Conservation (phyloP, 2,329 filamentous ascomycete genomes). For the Tolypocladium tropicale region DNA sequence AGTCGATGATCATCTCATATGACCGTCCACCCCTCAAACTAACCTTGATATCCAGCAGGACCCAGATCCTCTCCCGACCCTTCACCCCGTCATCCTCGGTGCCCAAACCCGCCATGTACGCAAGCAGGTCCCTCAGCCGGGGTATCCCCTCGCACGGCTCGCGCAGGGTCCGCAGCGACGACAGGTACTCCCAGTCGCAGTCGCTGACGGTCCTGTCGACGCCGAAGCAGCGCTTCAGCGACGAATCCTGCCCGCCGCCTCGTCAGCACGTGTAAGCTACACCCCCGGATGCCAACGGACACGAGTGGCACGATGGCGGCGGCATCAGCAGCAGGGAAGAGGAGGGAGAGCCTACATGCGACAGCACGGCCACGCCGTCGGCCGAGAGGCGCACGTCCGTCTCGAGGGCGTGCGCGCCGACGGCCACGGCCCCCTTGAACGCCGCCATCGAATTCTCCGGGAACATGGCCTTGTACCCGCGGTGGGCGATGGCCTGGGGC, state of each 20-base stretch:
- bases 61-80: conserved; percentile 29
- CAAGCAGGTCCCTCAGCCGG: conserved; percentile 61
- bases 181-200: conserved; percentile 65
- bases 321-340: background rate
- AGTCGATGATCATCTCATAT: background rate
- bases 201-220: conserved; percentile 61
- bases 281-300: too few species aligned
- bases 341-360: conserved; percentile 46
- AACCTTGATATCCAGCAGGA: conserved; percentile 79
- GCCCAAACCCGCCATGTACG: conserved; percentile 56
- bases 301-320: too few species aligned
- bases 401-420: conserved; percentile 73
- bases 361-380: conserved; percentile 77
- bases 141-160: conserved; percentile 65
- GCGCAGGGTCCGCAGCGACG: conserved; percentile 54
- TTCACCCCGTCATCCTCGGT: conserved; percentile 27
- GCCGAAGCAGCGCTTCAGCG: conserved; percentile 74
- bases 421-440: conserved; percentile 62
- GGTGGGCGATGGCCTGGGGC: conserved; percentile 68
- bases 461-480: conserved; percentile 65
- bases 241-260: conserved; percentile 50
- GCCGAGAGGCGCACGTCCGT: conserved; percentile 77
- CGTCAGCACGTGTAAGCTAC: background rate
- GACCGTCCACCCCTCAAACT: background rate
- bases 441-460: conserved; percentile 83